A percentile compares a stretch with the other conserved stretches of the same genome.
These are phyloP conservation scores for Arthroderma sp. DNA, from an alignment of 2,329 filamentous ascomycete genomes.

Conservation along the genomic window DNA sequence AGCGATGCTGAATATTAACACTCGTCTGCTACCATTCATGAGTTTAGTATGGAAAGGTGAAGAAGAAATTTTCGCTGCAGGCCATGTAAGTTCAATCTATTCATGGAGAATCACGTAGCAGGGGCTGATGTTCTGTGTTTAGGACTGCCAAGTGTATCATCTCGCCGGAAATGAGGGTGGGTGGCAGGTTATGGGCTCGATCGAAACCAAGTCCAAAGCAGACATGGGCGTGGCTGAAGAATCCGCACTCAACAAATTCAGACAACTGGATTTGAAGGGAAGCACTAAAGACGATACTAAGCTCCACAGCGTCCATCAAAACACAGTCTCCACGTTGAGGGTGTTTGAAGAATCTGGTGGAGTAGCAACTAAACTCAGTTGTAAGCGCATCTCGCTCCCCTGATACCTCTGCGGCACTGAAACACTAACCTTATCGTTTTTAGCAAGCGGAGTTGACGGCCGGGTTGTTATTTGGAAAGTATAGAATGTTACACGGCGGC, in stretches of 20 bases:
- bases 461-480: constrained; percentile 66
- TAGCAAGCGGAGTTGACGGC: constrained; percentile 72
- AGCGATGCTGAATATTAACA: constrained; percentile 81
- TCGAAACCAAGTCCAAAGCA: constrained; percentile 59
- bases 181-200: constrained; percentile 70
- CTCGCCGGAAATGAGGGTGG: constrained; percentile 66
- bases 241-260: constrained; percentile 94
- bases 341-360: constrained; percentile 55
- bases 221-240: constrained; percentile 59
- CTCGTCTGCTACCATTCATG: constrained; percentile 82
- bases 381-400: constrained; percentile 39
- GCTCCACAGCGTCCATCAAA: constrained; percentile 90
- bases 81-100: constrained; percentile 46
- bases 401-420: constrained; percentile 6
- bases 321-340: constrained; percentile 79
- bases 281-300: constrained; percentile 85
- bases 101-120: background rate
- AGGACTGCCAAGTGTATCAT: constrained; percentile 73
- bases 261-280: constrained; percentile 96
- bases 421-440: constrained; percentile 6
- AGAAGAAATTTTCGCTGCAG: constrained; percentile 85
- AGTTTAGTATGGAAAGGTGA: constrained; percentile 87
- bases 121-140: constrained; percentile 2
- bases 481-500: constrained; percentile 24
- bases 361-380: constrained; percentile 67